Base-by-base conservation (phyloP, 2,329 filamentous ascomycete species). In the Gnomoniopsis smithogilvyi region DNA sequence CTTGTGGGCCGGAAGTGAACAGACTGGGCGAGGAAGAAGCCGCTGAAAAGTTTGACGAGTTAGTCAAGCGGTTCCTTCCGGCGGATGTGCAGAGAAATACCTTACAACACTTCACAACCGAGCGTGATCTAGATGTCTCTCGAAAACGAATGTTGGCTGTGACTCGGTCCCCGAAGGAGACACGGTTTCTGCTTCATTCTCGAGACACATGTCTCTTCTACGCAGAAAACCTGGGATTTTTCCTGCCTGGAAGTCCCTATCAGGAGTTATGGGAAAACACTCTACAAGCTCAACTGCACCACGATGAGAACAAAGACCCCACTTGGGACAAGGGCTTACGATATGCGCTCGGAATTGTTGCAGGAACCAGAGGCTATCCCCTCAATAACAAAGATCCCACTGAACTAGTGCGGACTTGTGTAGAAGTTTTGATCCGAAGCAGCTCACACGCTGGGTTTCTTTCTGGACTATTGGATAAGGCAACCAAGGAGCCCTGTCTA, bases 131-230 rank as follows among this genome's bases (percentile, higher is more conserved):
- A 1, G 26, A 30, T 8, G 26, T 30, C 26, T 61, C 47, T 1
- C 51, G 43, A 4, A 62, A 59, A 36, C 26, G 58, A 22, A 66
- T 63, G 59, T 46, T 66, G 6, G 63, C 63, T 14, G 54, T 64
- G 1, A 62, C 59, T 21, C 57, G 64, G 1, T 66, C 63, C 0
- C 41, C 53, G 6, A 46, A 61, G 19, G 60, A 64, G 8, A 56
- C 62, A 2, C 15, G 63, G 1, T 63, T 66, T n/a, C 51, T 64
- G 6, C 57, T 66, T 6, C 63, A 65, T 19, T 50, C 64, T 24
- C 56, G 61, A 4, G 64, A 66, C 36, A 64, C 63, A 8, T 56
- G 46, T 1, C 46, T 66, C 1, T 62, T 65, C n/a, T 62, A 63
- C 12, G 36, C 14, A 14, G 19, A 58, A 2, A 43, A 54, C 8